These are phyloP conservation scores for Chiua virens DNA, from an alignment of 768 basidiomycete species.

Conservation along the genomic window DNA sequence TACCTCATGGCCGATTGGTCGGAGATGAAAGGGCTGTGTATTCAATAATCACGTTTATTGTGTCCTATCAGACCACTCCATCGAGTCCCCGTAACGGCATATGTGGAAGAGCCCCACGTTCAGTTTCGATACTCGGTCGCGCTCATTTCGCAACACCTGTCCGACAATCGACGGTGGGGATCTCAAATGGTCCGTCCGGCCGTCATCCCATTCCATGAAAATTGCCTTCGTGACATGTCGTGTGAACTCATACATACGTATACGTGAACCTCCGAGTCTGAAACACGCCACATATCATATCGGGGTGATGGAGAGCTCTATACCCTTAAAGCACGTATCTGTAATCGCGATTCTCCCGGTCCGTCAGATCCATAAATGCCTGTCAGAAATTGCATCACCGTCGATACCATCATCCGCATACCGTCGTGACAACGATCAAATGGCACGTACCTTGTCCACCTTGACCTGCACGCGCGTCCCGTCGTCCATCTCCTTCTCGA, in stretches of 20 bases:
- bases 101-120: no score
- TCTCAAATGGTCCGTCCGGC: not conserved
- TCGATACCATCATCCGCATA: no score
- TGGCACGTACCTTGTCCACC: constrained; percentile 57
- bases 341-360: constrained; percentile 69
- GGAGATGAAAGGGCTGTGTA: not conserved
- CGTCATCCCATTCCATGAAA: not conserved
- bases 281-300: no score
- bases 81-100: no score
- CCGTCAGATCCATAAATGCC: constrained; percentile 75
- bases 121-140: no score
- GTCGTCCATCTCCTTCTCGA: constrained; percentile 50
- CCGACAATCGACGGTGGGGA: not conserved
- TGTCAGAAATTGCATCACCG: constrained; percentile 20
- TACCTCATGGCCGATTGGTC: not conserved
- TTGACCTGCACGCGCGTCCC: constrained; percentile 55
- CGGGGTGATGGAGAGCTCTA: no score
- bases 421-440: not conserved
- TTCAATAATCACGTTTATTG: not conserved
- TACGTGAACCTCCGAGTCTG: no score
- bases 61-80: not conserved
- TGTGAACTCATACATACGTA: not conserved
- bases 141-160: no score
- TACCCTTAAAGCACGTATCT: constrained; percentile 59
- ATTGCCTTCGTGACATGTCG: not conserved